Evolutionary conservation across 768 basidiomycete species (phyloP), one percentile per base, ranked within the genome.

Genomic region (Pseudohyphozyma bogoriensis): DNA sequence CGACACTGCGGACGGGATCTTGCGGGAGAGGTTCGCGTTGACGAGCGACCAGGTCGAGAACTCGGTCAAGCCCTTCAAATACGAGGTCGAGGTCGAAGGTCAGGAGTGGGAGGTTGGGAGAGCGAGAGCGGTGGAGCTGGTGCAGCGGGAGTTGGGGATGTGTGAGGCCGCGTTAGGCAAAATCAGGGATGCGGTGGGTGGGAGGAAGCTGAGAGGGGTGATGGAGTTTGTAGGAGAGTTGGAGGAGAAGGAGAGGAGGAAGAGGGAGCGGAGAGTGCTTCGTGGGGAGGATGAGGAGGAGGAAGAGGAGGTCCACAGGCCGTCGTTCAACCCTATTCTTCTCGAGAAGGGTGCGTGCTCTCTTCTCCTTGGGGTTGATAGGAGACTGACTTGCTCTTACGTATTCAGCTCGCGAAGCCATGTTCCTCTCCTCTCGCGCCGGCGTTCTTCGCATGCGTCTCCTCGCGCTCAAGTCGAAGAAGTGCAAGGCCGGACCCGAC

Each of bases 31-130:
- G 9, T 86, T 96, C 59, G 87, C 89, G 20, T 76, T 93, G 57
- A 90, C 95, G n/a, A 86, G 89, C 7, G 95, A 99, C 73, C 93
- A 97, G 75, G 93, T 99, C 20, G 95, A 99, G 58, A 99, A 97
- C 74, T 93, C 89, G 74, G 96, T 99, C 79, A 99, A 99, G 75
- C 95, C 93, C 32, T 96, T 83, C 81, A 99, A 99, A 78, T 93
- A 95, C 71, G 93, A 97, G 71, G 85, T 97, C 31, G 95, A 99
- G 72, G 86, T 96, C 18, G 91, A 96, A 64, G 80, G 82, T 18
- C 78, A 85, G 44, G 95, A 99, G 73, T 99, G 95, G 95, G 87
- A 89, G 68, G 71, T 78, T 3, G 95, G 95, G 1, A 77, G 92
- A 51, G 80, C 79, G 67, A 78, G 82, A 52, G 82, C 89, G 2